Conservation (phyloP, 768 basidiomycete species). For the Boletus subparvulus region DNA sequence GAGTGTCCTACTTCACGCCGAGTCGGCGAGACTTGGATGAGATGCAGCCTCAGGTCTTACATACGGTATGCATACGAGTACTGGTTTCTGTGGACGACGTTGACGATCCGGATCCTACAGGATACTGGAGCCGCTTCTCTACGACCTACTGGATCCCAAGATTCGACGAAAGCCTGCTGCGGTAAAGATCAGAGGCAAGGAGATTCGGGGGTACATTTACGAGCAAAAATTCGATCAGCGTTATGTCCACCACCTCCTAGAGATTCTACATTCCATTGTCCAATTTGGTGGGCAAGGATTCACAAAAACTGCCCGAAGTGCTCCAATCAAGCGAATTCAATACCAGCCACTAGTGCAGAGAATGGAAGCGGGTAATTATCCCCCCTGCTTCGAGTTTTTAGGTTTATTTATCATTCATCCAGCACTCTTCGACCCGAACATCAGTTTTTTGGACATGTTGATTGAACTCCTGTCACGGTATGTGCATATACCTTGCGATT, state of each 20-base stretch:
- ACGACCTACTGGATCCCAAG: conserved; percentile 69
- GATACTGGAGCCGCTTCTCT: conserved; percentile 86
- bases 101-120: conserved; percentile 39
- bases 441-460: conserved; percentile 75
- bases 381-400: neutral
- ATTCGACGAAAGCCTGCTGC: conserved; percentile 53
- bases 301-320: conserved; percentile 66
- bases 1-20: conserved; percentile 73
- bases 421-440: conserved; percentile 48
- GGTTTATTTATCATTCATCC: conserved; percentile 7
- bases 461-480: conserved; percentile 74
- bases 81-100: neutral
- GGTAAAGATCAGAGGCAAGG: conserved; percentile 59
- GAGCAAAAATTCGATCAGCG: conserved; percentile 76
- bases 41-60: conserved; percentile 89
- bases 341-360: conserved; percentile 62
- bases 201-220: conserved; percentile 67
- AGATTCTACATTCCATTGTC: conserved; percentile 72
- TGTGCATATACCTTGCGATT: conserved; percentile 42
- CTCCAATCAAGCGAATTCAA: conserved; percentile 61
- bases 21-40: conserved; percentile 95
- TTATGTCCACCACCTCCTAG: conserved; percentile 69
- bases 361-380: conserved; percentile 53
- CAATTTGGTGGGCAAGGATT: conserved; percentile 91
- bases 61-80: conserved; percentile 54